Base-by-base conservation (phyloP, 108 stramenopile species). In the Discostella pseudostelligera region DNA sequence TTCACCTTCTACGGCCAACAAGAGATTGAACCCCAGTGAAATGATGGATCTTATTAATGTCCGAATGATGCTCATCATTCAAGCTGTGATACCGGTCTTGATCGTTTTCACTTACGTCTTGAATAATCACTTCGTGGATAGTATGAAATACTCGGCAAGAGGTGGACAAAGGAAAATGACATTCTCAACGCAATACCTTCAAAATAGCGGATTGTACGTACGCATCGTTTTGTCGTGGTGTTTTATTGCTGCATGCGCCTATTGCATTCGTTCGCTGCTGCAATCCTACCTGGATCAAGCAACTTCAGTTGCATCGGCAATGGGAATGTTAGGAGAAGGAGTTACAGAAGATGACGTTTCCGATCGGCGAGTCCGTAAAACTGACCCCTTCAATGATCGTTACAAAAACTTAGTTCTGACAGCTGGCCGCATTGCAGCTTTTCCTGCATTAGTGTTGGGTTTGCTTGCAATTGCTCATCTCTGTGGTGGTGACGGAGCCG, bases 241-340 rank as follows among this genome's bases (percentile, higher is more conserved):
- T 39, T 75, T 75, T 39, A 17, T 75, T 22, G 66, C 54, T 20
- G 66, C 74, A 22, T 67, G 57, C 16, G 24, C 67, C 4, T 67
- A 67, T 19, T 67, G 65, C 10, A 55, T 75, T 39, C 66, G 74
- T 8, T 40, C 74, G 22, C 39, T 75, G 61, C 36, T 75, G 55
- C 74, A 75, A 43, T 75, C 74, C 8, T 68, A 54, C 32, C 14
- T 75, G 54, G 67, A 75, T 61, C 74, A 75, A 54, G 74, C 74
- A 10, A 29, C 62, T 43, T 39, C 54, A 12, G 61, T 62, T 7
- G 67, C 66, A 25, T 68, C 74, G 36, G 66, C 61, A 8, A 57
- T 67, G 56, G 53, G 56, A 14, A 42, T 44, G 9, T 53, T 64
- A 24, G 57, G 56, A 5, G 63, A 57, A 50, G 50, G 35, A n/a